Evolutionary conservation across 495 filamentous ascomycete species (phyloP).

Genomic region (Rusavskia elegans): DNA sequence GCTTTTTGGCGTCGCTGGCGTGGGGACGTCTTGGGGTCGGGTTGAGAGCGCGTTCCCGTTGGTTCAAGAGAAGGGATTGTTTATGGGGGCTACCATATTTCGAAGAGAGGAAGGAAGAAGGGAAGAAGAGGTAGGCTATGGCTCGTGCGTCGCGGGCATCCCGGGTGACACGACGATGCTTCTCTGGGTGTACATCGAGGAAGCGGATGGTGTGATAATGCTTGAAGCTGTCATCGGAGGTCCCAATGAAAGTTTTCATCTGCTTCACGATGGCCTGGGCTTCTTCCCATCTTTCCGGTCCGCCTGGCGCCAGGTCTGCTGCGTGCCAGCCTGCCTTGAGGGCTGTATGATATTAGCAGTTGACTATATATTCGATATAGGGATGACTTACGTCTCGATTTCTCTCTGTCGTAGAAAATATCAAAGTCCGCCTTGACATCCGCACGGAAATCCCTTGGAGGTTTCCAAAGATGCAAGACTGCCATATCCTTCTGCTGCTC

Average conservation of each 20-base stretch:
- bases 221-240: slow-evolving; percentile 1
- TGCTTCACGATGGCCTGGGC: slow-evolving; percentile 19
- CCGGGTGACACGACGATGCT: slow-evolving; percentile 23
- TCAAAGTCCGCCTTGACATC: slow-evolving; percentile 5
- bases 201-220: slow-evolving; percentile 16
- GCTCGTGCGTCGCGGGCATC: slow-evolving; percentile 25
- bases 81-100: slow-evolving; percentile 18
- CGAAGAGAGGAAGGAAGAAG: slow-evolving; percentile 18
- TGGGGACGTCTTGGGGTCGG: slow-evolving; percentile 18
- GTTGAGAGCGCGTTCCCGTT: slow-evolving; percentile 18
- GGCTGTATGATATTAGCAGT: slow-evolving; percentile 11
- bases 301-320: slow-evolving; percentile 26
- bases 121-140: slow-evolving; percentile 27
- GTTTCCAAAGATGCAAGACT: slow-evolving; percentile 2
- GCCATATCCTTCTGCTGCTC: slow-evolving; percentile 3
- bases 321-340: slow-evolving; percentile 27
- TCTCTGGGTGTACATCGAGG: slow-evolving; percentile 18
- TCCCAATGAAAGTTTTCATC: slow-evolving; percentile 6
- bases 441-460: not conserved
- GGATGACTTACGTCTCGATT: slow-evolving; percentile 15
- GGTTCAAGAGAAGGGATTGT: slow-evolving; percentile 22
- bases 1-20: slow-evolving; percentile 19
- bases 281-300: slow-evolving; percentile 19
- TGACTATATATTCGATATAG: not conserved
- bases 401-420: slow-evolving; percentile 19